Conservation (phyloP, 2,329 filamentous ascomycete species). For the Penicillium sp. region DNA sequence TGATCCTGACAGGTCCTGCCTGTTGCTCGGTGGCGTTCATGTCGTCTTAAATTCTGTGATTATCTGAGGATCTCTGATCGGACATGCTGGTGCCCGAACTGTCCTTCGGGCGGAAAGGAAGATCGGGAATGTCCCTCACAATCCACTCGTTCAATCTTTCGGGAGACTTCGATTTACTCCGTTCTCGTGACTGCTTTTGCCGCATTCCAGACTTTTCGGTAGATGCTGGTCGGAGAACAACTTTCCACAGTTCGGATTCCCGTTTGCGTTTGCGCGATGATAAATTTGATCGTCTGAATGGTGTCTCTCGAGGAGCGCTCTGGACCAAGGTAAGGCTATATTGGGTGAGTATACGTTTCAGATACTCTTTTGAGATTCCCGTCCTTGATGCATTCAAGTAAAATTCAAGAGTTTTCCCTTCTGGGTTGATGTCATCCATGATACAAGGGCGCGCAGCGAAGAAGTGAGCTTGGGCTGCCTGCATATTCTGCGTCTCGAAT, state of each 20-base stretch:
- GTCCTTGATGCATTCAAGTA: constrained; percentile 11
- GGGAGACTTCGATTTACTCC: not conserved
- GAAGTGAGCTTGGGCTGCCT: constrained; percentile 24
- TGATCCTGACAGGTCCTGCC: not conserved
- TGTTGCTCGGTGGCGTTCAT: not conserved
- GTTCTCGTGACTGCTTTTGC: not conserved
- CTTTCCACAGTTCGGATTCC: not conserved
- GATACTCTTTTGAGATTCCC: constrained; percentile 7
- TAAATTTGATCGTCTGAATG: not conserved
- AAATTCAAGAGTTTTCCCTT: constrained; percentile 23
- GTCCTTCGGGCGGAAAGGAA: not conserved
- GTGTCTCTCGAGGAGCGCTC: not conserved
- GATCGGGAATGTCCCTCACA: not conserved
- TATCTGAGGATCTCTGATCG: not conserved
- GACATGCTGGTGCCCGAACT: not conserved
- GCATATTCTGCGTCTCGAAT: constrained; percentile 20
- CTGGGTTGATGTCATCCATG: constrained; percentile 19
- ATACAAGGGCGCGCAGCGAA: constrained; percentile 24
- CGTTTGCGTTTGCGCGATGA: constrained; percentile 9
- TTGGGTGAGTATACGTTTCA: not conserved
- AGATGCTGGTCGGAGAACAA: constrained; percentile 4
- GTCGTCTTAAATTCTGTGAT: not conserved
- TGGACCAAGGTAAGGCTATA: not conserved
- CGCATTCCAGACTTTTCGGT: not conserved
- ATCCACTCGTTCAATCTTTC: not conserved